Percentiles rank a stretch among this genome's conserved stretches.
phyloP scores from a whole-genome alignment of 1,139 yeast genomes.

The Candida smagusa region DNA sequence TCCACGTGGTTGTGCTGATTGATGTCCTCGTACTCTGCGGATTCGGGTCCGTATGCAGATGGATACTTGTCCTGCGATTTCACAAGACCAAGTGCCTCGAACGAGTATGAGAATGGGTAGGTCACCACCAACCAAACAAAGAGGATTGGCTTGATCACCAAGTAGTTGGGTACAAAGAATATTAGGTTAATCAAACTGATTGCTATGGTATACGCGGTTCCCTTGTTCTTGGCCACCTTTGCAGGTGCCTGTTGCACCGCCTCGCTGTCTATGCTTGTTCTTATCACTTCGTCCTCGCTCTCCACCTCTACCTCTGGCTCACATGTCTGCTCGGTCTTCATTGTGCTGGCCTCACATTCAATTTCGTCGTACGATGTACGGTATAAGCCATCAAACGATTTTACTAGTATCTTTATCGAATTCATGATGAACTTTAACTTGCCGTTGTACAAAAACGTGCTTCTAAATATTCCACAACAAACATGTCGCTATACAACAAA shows the following conservation, averaged over 20 bases:
- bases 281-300: neutral
- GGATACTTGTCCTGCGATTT: slow-evolving; percentile 3
- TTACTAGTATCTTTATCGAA: slow-evolving; percentile 36
- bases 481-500: neutral
- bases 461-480: slow-evolving; percentile 3
- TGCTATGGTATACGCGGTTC: neutral
- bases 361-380: slow-evolving; percentile 12
- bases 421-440: slow-evolving; percentile 22
- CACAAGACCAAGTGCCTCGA: slow-evolving; percentile 16
- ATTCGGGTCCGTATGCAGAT: slow-evolving; percentile 5
- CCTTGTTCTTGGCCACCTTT: neutral
- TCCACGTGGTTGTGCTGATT: neutral
- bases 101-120: slow-evolving; percentile 46
- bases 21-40: slow-evolving; percentile 4
- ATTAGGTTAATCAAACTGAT: slow-evolving; percentile 9
- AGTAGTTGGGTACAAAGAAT: slow-evolving; percentile 39
- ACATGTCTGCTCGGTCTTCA: neutral
- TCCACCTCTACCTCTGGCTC: slow-evolving; percentile 1
- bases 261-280: neutral
- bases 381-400: slow-evolving; percentile 33
- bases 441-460: slow-evolving; percentile 9
- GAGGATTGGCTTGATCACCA: slow-evolving; percentile 43
- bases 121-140: slow-evolving; percentile 43
- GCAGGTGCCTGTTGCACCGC: neutral
- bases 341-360: neutral